These are phyloP conservation scores for Fraxinus pennsylvanica DNA, from an alignment of 257 asterid genomes.

Conservation along the genomic window DNA sequence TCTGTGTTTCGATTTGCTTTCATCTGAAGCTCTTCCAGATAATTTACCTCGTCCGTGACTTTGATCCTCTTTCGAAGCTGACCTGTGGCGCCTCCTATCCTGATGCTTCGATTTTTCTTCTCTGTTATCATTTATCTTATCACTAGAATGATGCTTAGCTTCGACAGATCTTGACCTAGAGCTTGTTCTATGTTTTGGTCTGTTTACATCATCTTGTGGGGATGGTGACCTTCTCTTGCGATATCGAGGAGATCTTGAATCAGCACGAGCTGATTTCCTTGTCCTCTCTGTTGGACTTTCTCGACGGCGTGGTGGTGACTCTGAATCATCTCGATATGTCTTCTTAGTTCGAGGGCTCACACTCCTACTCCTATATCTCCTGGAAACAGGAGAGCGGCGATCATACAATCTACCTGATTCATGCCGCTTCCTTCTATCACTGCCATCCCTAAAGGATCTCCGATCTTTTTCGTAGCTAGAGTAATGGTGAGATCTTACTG, in stretches of 20 bases:
- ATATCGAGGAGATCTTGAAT: conserved; percentile 68
- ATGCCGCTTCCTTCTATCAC: conserved; percentile 61
- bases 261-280: conserved; percentile 53
- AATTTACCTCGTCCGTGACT: conserved; percentile 38
- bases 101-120: conserved; percentile 56
- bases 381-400: conserved; percentile 52
- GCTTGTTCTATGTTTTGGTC: conserved; percentile 60
- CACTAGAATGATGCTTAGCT: conserved; percentile 51
- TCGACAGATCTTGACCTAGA: conserved; percentile 81
- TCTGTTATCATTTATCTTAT: conserved; percentile 44
- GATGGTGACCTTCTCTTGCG: conserved; percentile 61
- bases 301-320: conserved; percentile 56
- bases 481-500: conserved; percentile 74
- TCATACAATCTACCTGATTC: conserved; percentile 56
- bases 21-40: conserved; percentile 56
- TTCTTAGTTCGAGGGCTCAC: conserved; percentile 65
- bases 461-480: conserved; percentile 68
- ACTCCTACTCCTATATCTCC: conserved; percentile 85
- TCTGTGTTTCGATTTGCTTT: conserved; percentile 57
- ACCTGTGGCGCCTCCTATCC: conserved; percentile 56
- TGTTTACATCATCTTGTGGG: conserved; percentile 59
- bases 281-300: conserved; percentile 60
- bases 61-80: conserved; percentile 54
- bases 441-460: conserved; percentile 65
- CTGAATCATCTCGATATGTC: conserved; percentile 56